These are phyloP conservation scores for Oryza australiensis DNA, from an alignment of 176 grass and related monocot genomes.

Conservation along the genomic window DNA sequence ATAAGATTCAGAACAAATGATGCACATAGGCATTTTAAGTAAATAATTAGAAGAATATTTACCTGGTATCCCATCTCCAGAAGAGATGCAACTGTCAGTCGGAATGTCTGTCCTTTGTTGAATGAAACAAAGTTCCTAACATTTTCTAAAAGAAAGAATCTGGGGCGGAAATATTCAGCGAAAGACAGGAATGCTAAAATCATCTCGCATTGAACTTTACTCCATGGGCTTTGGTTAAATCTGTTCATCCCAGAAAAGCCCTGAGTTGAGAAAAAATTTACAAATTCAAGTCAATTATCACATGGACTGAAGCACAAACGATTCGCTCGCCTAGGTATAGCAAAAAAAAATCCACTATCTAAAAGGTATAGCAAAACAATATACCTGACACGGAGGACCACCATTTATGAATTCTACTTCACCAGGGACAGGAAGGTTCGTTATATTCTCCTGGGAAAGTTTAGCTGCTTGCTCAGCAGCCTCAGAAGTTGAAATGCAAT, in stretches of 20 bases:
- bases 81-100: constrained; percentile 86
- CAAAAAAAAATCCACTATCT: neutral
- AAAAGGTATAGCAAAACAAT: constrained; percentile 27
- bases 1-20: constrained; percentile 21
- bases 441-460: constrained; percentile 70
- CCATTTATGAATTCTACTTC: constrained; percentile 99
- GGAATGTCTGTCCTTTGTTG: constrained; percentile 98
- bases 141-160: constrained; percentile 96
- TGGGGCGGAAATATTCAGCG: constrained; percentile 90
- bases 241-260: constrained; percentile 99
- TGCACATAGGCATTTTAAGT: constrained; percentile 17
- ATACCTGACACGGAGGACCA: constrained; percentile 95
- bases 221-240: constrained; percentile 97
- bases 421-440: constrained; percentile 85
- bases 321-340: constrained; percentile 11
- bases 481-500: constrained; percentile 90
- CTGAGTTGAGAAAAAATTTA: constrained; percentile 49
- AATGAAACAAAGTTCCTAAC: constrained; percentile 97
- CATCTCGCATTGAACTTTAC: constrained; percentile 99
- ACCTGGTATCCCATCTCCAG: constrained; percentile 99
- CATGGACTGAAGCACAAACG: neutral
- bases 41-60: constrained; percentile 33
- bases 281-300: neutral
- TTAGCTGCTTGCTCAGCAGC: constrained; percentile 81
- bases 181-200: constrained; percentile 98